Conservation (phyloP, 257 asterid species). For the Lithospermum erythrorhizon region DNA sequence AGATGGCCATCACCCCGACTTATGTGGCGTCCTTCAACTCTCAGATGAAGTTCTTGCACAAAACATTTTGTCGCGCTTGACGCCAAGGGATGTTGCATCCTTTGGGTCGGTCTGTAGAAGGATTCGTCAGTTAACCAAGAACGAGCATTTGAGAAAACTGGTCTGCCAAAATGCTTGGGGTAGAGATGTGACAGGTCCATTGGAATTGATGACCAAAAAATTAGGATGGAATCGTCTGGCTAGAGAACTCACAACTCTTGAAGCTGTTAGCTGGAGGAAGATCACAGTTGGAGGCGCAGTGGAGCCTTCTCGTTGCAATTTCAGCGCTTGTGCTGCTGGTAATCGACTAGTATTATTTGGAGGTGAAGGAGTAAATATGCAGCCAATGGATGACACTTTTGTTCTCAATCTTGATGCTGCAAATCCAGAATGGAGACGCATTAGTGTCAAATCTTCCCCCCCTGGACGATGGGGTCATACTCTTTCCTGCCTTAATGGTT, state of each 20-base stretch:
- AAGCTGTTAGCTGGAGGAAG: conserved; percentile 77
- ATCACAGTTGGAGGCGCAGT: conserved; percentile 75
- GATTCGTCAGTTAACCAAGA: conserved; percentile 62
- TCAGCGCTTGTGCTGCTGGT: conserved; percentile 87
- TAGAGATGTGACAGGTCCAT: conserved; percentile 66
- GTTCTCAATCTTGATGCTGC: conserved; percentile 72
- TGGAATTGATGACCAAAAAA: conserved; percentile 67
- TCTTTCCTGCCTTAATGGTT: conserved; percentile 62
- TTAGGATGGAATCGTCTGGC: conserved; percentile 88
- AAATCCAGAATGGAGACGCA: conserved; percentile 68
- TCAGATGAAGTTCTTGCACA: conserved; percentile 89
- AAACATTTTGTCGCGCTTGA: conserved; percentile 61
- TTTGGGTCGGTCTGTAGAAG: conserved; percentile 80
- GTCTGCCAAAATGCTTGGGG: conserved; percentile 97
- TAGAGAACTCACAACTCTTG: conserved; percentile 80
- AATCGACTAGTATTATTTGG: conserved; percentile 77
- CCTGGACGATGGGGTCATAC: conserved; percentile 97
- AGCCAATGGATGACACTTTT: conserved; percentile 91
- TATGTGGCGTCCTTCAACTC: conserved; percentile 59
- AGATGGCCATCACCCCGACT: conserved; percentile 26
- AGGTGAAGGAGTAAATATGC: conserved; percentile 90
- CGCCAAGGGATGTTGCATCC: conserved; percentile 86
- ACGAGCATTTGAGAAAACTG: conserved; percentile 72
- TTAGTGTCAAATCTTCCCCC: conserved; percentile 65
- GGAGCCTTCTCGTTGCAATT: conserved; percentile 84